A percentile compares a stretch with the other conserved stretches of the same genome.
These are phyloP conservation scores for Bacterosira constricta DNA, from an alignment of 108 stramenopile genomes.

Conservation along the genomic window DNA sequence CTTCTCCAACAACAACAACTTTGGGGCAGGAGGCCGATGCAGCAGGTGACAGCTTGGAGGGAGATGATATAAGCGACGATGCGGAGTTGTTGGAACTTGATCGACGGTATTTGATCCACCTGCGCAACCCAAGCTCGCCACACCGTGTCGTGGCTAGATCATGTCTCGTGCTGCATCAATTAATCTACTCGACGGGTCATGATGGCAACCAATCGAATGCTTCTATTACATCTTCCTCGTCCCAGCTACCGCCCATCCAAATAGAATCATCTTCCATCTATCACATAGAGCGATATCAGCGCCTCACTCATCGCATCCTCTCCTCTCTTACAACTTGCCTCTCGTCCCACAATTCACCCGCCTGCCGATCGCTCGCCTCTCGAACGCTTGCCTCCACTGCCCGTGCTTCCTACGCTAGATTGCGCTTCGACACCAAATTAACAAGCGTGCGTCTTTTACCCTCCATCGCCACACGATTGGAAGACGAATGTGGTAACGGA, in stretches of 20 bases:
- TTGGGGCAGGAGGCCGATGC: not conserved
- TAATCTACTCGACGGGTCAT: conserved; percentile 7
- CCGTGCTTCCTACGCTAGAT: conserved; percentile 52
- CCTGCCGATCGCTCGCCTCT: conserved; percentile 54
- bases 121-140: conserved; percentile 29
- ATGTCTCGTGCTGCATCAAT: conserved; percentile 30
- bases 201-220: not conserved
- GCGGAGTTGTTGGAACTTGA: conserved; percentile 30
- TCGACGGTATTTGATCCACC: conserved; percentile 12
- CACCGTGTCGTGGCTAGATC: conserved; percentile 34
- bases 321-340: conserved; percentile 30
- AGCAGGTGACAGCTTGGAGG: not conserved
- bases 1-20: not conserved
- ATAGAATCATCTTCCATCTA: conserved; percentile 28
- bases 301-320: conserved; percentile 16
- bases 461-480: conserved; percentile 43
- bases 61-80: conserved; percentile 1
- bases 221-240: not conserved
- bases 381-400: conserved; percentile 62
- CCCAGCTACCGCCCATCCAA: not conserved
- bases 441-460: conserved; percentile 36
- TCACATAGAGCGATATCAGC: conserved; percentile 18
- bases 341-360: not conserved
- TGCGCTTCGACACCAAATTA: conserved; percentile 52
- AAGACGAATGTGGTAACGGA: conserved; percentile 72